Conservation (phyloP, 768 basidiomycete genomes). For the Termitomyces sp. region DNA sequence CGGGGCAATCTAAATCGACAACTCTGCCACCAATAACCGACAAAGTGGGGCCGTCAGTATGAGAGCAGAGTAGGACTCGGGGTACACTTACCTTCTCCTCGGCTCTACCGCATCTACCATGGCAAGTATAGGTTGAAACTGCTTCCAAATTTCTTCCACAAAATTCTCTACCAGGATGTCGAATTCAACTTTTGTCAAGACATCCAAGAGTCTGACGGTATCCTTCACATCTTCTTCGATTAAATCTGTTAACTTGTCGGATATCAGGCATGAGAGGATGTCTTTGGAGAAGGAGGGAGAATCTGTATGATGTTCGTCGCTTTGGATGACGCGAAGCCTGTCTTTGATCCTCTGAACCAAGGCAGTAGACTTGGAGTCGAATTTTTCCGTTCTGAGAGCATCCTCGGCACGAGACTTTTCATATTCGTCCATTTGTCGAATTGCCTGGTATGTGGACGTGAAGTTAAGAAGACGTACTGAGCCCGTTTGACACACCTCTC, state of each 20-base stretch:
- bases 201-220: neutral
- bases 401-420: slow-evolving; percentile 1
- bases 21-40: neutral
- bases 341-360: neutral
- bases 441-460: neutral
- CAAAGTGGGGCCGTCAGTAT: neutral
- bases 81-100: neutral
- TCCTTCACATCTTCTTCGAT: neutral
- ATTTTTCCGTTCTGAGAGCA: neutral
- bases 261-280: slow-evolving; percentile 2
- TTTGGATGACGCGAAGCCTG: neutral
- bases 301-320: neutral
- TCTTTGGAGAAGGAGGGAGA: neutral
- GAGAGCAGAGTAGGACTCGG: neutral
- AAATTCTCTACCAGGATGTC: neutral
- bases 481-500: neutral
- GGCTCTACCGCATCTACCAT: neutral
- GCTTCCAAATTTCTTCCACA: neutral
- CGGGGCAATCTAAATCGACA: neutral
- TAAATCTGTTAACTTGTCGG: neutral
- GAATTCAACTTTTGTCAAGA: neutral
- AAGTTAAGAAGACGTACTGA: neutral
- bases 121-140: neutral
- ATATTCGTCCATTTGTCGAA: slow-evolving; percentile 2
- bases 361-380: neutral